Evolutionary conservation across 2,329 filamentous ascomycete species (phyloP), one percentile per base, ranked within the genome.

Genomic region (Sporothrix curviconia): DNA sequence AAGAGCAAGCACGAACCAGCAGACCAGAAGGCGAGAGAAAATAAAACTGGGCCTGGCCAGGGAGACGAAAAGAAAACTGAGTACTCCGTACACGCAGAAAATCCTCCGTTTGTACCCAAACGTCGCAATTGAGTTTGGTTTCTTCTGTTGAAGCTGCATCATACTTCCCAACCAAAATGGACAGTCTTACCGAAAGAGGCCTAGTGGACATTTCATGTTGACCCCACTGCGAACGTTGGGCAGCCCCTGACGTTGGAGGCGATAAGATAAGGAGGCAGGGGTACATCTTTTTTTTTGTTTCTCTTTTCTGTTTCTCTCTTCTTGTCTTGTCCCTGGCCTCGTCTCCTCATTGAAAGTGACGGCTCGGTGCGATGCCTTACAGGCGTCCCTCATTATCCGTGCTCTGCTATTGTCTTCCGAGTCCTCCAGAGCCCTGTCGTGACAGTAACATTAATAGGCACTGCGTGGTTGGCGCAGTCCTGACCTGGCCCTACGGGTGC

Each of bases 81-180:
- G n/a, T 28, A 34, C 12, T 52, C 8, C 19, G 15, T 32, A 24
- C 19, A 7, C 5, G 39, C 7, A n/a, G 14, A 34, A 49, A 49
- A 54, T 40, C 47, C 34, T n/a, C 19, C 30, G 46, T 49, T 30
- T 25, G 30, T 49, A 36, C 47, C 32, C 42, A 22, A 32, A 17
- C n/a, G 37, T 37, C 24, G 55, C 47, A 37, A 54, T 52, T 40
- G 53, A 54, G 32, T 36, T 52, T 55, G 43, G n/a, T 44, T 36
- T 40, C 46, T 47, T 52, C 52, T 56, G 57, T 59, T 59, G 57
- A 56, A 56, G 53, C 52, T 50, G 24, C 25, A 43, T 43, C 25
- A 40, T 17, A 28, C 42, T 55, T 59, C 60, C 60, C 60, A 61
- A 61, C 60, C 60, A 59, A 61, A 61, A 57, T 58, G 19, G 42